Conservation (phyloP, 352 stramenopile species). For the Peronospora tabacina region DNA sequence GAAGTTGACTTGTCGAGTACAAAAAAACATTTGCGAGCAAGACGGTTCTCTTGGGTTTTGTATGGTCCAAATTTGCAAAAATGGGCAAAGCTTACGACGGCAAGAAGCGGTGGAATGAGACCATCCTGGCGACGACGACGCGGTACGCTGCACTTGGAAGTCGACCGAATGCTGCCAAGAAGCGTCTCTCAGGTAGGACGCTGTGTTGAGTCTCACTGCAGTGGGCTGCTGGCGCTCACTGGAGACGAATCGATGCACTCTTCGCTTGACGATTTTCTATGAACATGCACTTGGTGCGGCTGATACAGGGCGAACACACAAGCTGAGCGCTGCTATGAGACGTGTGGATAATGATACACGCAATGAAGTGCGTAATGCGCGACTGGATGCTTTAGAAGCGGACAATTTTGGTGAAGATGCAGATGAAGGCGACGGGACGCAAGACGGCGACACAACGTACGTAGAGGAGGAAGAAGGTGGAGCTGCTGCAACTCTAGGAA, state of each 20-base stretch:
- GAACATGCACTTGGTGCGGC: constrained; percentile 7
- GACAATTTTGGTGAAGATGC: constrained; percentile 82
- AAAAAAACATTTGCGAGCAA: not conserved
- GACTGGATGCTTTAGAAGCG: constrained; percentile 81
- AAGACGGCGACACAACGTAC: constrained; percentile 44
- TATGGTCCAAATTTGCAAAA: not conserved
- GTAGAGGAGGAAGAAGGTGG: constrained; percentile 52
- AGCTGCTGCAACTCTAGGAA: constrained; percentile 2
- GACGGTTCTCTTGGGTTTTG: no score
- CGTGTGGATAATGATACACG: constrained; percentile 80
- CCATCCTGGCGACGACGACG: constrained; percentile 46
- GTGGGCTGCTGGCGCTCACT: constrained; percentile 1
- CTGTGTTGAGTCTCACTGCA: constrained; percentile 1
- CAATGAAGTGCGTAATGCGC: constrained; percentile 72
- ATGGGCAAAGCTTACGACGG: constrained; percentile 78
- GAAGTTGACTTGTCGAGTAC: constrained; percentile 3
- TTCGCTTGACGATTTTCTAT: constrained; percentile 6
- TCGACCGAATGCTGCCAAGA: constrained; percentile 29
- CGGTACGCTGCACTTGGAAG: constrained; percentile 3
- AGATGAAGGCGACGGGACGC: constrained; percentile 39
- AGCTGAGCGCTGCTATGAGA: constrained; percentile 77
- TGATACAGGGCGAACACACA: constrained; percentile 51
- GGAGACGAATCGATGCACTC: not conserved
- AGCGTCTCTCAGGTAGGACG: constrained; percentile 52
- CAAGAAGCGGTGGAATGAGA: constrained; percentile 83